Percentiles rank a stretch among this genome's conserved stretches.
These are phyloP conservation scores for Populus hybrid DNA, from an alignment of 441 rosid species.

Conservation along the genomic window DNA sequence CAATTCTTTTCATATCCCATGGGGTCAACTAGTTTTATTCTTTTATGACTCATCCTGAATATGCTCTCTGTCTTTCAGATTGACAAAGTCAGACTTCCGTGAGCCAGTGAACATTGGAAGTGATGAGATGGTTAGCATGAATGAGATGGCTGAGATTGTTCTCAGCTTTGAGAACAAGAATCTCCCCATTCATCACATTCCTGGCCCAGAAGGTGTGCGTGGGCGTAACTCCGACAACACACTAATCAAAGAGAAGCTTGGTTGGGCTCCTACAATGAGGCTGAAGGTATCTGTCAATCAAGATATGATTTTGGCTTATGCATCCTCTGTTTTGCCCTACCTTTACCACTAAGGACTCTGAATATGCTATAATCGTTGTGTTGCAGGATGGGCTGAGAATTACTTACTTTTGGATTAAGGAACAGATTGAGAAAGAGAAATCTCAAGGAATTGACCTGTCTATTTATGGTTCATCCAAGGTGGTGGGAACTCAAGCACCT, in stretches of 20 bases:
- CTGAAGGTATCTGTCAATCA: slow-evolving; percentile 55
- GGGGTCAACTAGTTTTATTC: background rate
- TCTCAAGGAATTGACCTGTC: slow-evolving; percentile 65
- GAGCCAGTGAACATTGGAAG: slow-evolving; percentile 98
- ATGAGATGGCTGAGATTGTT: slow-evolving; percentile 96
- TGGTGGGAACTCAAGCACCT: slow-evolving; percentile 96
- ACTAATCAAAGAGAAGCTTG: slow-evolving; percentile 90
- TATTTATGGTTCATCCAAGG: slow-evolving; percentile 82
- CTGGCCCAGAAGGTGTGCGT: slow-evolving; percentile 98
- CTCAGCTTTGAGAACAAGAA: slow-evolving; percentile 78
- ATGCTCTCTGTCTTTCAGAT: background rate
- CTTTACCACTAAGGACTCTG: background rate
- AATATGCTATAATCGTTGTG: background rate
- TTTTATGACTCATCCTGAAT: background rate
- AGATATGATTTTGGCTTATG: background rate
- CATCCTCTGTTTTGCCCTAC: background rate
- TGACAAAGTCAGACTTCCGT: slow-evolving; percentile 69
- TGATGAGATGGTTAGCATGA: slow-evolving; percentile 99
- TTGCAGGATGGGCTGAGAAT: slow-evolving; percentile 87
- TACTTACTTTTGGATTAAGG: slow-evolving; percentile 94
- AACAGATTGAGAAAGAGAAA: slow-evolving; percentile 94
- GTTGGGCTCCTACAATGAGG: slow-evolving; percentile 98
- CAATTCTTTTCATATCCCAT: background rate
- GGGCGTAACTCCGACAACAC: slow-evolving; percentile 97
- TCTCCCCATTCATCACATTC: slow-evolving; percentile 83